Evolutionary conservation across 768 basidiomycete genomes (phyloP).

Genomic region (Suillus tomentosus): DNA sequence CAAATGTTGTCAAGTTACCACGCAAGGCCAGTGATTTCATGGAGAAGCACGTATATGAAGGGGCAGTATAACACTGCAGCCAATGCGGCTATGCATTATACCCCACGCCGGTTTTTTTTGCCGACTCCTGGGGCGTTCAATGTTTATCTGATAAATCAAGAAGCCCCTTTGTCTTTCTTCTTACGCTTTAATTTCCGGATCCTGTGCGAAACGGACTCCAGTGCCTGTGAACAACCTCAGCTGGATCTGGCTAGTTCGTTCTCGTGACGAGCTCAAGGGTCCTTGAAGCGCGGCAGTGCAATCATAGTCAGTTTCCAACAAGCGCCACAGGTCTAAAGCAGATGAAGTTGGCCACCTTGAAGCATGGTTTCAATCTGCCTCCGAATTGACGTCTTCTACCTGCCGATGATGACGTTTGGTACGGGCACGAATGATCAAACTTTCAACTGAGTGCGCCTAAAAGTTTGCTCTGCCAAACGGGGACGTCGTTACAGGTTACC

Average conservation of each 20-base stretch:
- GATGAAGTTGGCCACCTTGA: neutral
- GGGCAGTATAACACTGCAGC: neutral
- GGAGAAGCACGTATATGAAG: neutral
- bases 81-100: slow-evolving; percentile 16
- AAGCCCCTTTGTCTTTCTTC: slow-evolving; percentile 2
- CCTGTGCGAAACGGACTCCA: slow-evolving; percentile 6
- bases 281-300: slow-evolving; percentile 9
- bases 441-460: neutral
- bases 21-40: neutral
- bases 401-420: neutral
- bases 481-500: neutral
- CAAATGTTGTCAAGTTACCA: neutral
- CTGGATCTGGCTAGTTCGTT: slow-evolving; percentile 14
- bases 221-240: slow-evolving; percentile 26
- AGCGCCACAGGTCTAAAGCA: slow-evolving; percentile 7
- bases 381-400: neutral
- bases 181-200: slow-evolving; percentile 13
- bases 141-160: slow-evolving; percentile 16
- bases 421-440: neutral
- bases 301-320: slow-evolving; percentile 4
- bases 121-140: slow-evolving; percentile 10
- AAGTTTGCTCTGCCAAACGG: neutral
- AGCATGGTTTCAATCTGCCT: slow-evolving; percentile 2
- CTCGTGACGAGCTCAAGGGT: slow-evolving; percentile 15
- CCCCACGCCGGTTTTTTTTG: slow-evolving; percentile 2